These are phyloP conservation scores for Chlamydomonas schloesseri DNA, from an alignment of 139 green algal genomes.

Conservation along the genomic window DNA sequence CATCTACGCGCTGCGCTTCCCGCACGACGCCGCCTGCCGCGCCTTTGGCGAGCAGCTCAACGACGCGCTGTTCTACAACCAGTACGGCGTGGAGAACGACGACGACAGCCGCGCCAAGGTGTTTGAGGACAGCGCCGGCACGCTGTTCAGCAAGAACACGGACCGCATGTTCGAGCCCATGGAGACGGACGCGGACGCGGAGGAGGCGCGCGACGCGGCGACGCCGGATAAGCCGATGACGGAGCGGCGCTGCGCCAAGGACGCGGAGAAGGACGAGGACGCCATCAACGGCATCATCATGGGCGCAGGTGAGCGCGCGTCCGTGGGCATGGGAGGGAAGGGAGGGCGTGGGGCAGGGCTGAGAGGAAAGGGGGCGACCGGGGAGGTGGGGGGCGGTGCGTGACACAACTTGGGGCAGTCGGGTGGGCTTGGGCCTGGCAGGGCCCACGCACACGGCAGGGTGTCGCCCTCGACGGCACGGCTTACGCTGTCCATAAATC, in stretches of 20 bases:
- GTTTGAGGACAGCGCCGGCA: slow-evolving; percentile 62
- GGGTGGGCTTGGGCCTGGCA: no score
- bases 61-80: slow-evolving; percentile 90
- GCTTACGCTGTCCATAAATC: no score
- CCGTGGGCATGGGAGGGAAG: no score
- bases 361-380: no score
- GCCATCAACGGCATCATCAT: slow-evolving; percentile 64
- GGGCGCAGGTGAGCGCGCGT: slow-evolving; percentile 45
- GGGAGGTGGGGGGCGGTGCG: no score
- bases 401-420: no score
- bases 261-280: slow-evolving; percentile 3
- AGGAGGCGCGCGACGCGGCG: not conserved
- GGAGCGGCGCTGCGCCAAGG: slow-evolving; percentile 1
- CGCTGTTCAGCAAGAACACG: slow-evolving; percentile 62
- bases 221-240: slow-evolving; percentile 42
- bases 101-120: slow-evolving; percentile 70
- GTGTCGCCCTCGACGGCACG: no score
- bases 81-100: slow-evolving; percentile 71
- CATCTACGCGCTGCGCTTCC: slow-evolving; percentile 78
- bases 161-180: slow-evolving; percentile 53
- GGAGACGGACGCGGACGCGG: slow-evolving; percentile 45
- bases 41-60: slow-evolving; percentile 55
- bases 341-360: no score
- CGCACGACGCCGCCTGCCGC: slow-evolving; percentile 46
- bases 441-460: no score